These are phyloP conservation scores for Jaapia argillacea DNA, from an alignment of 768 basidiomycete species.

Conservation along the genomic window DNA sequence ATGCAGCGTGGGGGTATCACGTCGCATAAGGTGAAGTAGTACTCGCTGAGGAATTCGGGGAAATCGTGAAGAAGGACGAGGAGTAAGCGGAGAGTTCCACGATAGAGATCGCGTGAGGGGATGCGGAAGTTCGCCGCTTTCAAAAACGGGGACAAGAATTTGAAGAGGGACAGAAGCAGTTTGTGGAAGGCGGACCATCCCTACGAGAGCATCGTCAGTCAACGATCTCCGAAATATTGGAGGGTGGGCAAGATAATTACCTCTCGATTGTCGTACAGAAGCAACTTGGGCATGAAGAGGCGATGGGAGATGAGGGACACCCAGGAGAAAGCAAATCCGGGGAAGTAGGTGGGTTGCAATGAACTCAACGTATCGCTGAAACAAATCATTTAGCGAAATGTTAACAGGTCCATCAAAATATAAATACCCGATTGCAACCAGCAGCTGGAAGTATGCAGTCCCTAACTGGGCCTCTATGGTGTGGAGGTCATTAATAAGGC, in stretches of 20 bases:
- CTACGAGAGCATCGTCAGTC: conserved; percentile 27
- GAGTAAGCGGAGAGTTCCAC: conserved; percentile 81
- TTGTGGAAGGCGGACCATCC: conserved; percentile 98
- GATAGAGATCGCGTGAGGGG: conserved; percentile 80
- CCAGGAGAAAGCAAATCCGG: conserved; percentile 98
- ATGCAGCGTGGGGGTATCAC: conserved; percentile 88
- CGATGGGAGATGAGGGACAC: conserved; percentile 93
- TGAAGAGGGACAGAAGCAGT: conserved; percentile 85
- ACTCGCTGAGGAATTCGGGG: conserved; percentile 95
- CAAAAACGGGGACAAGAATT: conserved; percentile 89
- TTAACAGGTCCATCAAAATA: conserved; percentile 1
- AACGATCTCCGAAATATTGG: conserved; percentile 1
- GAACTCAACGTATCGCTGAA: conserved; percentile 95
- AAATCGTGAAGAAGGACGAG: conserved; percentile 97
- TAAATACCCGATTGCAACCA: conserved; percentile 77
- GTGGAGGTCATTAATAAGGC: conserved; percentile 86
- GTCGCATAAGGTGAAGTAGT: conserved; percentile 93
- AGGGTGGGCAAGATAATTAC: conserved; percentile 27
- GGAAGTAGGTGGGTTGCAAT: conserved; percentile 92
- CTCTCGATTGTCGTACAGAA: conserved; percentile 83
- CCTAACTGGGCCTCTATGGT: conserved; percentile 79
- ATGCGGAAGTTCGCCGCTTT: conserved; percentile 70
- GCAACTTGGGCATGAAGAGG: conserved; percentile 93
- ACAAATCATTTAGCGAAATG: conserved; percentile 9
- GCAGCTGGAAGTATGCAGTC: conserved; percentile 79